Evolutionary conservation across 192 early-diverging fungal genomes (phyloP), one percentile per base, ranked within the genome.

Genomic region (Podila clonocystis): DNA sequence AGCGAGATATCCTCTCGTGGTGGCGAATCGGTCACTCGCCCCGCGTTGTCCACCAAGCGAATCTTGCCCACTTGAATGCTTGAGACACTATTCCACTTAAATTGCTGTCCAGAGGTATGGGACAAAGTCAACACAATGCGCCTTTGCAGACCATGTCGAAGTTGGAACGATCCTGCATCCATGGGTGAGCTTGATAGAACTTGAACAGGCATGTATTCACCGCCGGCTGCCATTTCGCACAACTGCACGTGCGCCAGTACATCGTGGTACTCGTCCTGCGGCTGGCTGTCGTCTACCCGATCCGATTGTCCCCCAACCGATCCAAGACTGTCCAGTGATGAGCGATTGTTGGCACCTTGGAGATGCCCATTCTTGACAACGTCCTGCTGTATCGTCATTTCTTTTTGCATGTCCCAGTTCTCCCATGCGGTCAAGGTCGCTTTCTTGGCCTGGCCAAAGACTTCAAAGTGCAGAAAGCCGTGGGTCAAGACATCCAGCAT

Each of bases 141-240:
- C 8, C 92, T 84, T 78, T 94, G 93, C 24, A 95, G 60, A 11
- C 94, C 94, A 83, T 95, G 94, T 63, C 89, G 86, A 63, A 95
- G 78, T 24, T 85, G 58, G 70, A 93, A 93, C 2, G 88, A 88
- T 22, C 86, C 87, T 19, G 74, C 71, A 74, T 85, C 89, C 48
- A 83, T 65, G 31, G 57, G 67, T 31, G 68, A 85, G 48, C 87
- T 73, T 2, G 82, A 82, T 17, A 85, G 73, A 1, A 88, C 87
- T 48, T 88, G 85, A 7, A 90, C 88, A 13, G 89, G 89, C 36
- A 78, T 73, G 75, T 93, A 93, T 11, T 85, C 80, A 29, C 92
- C 94, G 36, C 90, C 86, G 3, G 86, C 73, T 13, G 83, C 85
- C n/a, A 91, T 72, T 52, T 95, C 94, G 31, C 87, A 85, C 20